Conservation (phyloP, 169 alveolate genomes). For the Plasmodium coatneyi region DNA sequence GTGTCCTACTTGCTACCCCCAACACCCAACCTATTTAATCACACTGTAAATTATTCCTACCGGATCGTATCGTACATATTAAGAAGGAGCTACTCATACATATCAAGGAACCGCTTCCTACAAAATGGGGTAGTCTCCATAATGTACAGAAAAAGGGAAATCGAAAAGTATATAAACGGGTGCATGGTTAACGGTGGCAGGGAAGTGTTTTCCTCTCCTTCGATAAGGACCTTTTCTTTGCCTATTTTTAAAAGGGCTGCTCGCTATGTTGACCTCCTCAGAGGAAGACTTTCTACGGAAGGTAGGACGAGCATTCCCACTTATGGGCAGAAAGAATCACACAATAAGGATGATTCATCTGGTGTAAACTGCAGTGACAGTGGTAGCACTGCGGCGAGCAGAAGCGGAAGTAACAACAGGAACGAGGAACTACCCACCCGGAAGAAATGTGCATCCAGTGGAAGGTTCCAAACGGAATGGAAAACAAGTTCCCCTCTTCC, state of each 20-base stretch:
- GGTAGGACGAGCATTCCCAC: neutral
- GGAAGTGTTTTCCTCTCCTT: neutral
- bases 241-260: neutral
- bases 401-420: neutral
- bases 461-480: neutral
- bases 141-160: conserved; percentile 1
- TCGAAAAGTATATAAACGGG: neutral
- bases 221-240: neutral
- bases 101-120: neutral
- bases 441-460: neutral
- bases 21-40: neutral
- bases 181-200: neutral
- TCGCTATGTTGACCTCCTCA: neutral
- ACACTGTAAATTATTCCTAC: neutral
- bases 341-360: neutral
- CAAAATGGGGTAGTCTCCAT: conserved; percentile 1
- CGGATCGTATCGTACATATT: neutral
- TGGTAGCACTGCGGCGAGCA: neutral
- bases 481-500: conserved; percentile 17
- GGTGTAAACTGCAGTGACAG: neutral
- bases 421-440: neutral
- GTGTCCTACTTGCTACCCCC: neutral
- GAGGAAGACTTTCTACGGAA: neutral
- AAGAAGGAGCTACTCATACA: neutral
- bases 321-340: neutral